Percentiles rank a stretch among this genome's conserved stretches.
phyloP scores from a whole-genome alignment of 805 yeast genomes.

The Pichia scutulata region DNA sequence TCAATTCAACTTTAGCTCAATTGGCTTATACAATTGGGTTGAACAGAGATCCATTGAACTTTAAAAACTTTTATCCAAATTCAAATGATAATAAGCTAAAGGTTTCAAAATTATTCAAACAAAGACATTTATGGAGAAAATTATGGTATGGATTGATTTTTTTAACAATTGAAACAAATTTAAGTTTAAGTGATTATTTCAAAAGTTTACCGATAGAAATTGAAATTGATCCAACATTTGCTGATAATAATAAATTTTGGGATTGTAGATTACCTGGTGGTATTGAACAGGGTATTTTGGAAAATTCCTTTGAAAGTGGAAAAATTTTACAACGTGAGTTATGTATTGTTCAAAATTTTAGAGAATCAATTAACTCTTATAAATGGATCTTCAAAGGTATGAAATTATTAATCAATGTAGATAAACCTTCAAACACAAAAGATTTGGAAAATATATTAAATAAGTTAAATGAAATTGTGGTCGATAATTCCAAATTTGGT shows the following conservation, averaged over 20 bases:
- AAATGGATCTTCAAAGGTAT: slow-evolving; percentile 34
- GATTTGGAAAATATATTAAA: slow-evolving; percentile 25
- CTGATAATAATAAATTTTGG: slow-evolving; percentile 28
- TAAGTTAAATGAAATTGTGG: slow-evolving; percentile 24
- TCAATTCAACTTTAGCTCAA: slow-evolving; percentile 31
- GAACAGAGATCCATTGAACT: slow-evolving; percentile 41
- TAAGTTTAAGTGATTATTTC: slow-evolving; percentile 31
- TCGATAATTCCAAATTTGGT: slow-evolving; percentile 24
- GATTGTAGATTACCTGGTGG: slow-evolving; percentile 33
- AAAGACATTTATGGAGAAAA: slow-evolving; percentile 34
- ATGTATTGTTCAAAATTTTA: slow-evolving; percentile 40
- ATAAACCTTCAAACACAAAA: slow-evolving; percentile 28
- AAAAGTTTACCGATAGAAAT: slow-evolving; percentile 31
- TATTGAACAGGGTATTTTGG: slow-evolving; percentile 30
- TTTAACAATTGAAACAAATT: slow-evolving; percentile 28
- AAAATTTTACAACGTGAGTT: slow-evolving; percentile 31
- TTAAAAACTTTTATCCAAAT: slow-evolving; percentile 26
- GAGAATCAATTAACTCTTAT: slow-evolving; percentile 40
- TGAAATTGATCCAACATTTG: slow-evolving; percentile 30
- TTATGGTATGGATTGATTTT: slow-evolving; percentile 31
- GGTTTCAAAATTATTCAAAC: slow-evolving; percentile 26
- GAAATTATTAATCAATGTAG: slow-evolving; percentile 30
- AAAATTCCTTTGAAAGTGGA: slow-evolving; percentile 27
- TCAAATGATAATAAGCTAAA: slow-evolving; percentile 23
- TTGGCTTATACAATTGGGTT: slow-evolving; percentile 41